Base-by-base conservation (phyloP, 352 stramenopile genomes). In the Elongisporangium prolatum region DNA sequence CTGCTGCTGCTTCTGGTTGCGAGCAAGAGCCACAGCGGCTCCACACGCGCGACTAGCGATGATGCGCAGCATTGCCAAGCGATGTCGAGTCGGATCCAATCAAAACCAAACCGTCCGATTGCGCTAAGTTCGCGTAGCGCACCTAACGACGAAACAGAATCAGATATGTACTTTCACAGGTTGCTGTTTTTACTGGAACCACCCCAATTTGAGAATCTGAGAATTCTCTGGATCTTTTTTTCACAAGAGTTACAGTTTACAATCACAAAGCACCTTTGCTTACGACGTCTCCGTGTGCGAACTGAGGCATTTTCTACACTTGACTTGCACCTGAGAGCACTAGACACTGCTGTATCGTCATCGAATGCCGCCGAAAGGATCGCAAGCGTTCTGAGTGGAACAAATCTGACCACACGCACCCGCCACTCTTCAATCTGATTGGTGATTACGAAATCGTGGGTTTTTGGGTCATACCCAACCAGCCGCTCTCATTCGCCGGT, bases 401-500 rank as follows among this genome's bases (percentile, higher is more conserved):
- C 34, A 44, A 44, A 44, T 17, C 34, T 44, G 34, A 44, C 34
- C 34, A 44, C 34, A 44, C 28, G 8, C 28, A 44, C 34, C 10
- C 11, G 34, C 34, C 34, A 44, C 34, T 9, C 17, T 13, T 9
- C 34, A 13, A 44, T 44, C 34, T 44, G 34, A 44, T 44, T 44
- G 34, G 48, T 51, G n/a, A 51, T 51, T 51, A 51, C n/a, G 4
- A 16, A 6, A 24, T 24, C 21, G 0, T 51, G 48, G 48, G 48
- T 24, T 51, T 51, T 51, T 51, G 48, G 48, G 48, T 51, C 7
- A 51, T 51, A 51, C n/a, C 48, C n/a, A 51, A 4, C 17, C 48
- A 24, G 48, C 48, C 50, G 25, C 48, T 54, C 24, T 61, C 66
- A 73, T 59, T 68, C 62, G 54, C 49, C 37, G 60, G 57, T 70